Base-by-base conservation (phyloP, 257 asterid species). In the Schizonepeta tenuifolia region DNA sequence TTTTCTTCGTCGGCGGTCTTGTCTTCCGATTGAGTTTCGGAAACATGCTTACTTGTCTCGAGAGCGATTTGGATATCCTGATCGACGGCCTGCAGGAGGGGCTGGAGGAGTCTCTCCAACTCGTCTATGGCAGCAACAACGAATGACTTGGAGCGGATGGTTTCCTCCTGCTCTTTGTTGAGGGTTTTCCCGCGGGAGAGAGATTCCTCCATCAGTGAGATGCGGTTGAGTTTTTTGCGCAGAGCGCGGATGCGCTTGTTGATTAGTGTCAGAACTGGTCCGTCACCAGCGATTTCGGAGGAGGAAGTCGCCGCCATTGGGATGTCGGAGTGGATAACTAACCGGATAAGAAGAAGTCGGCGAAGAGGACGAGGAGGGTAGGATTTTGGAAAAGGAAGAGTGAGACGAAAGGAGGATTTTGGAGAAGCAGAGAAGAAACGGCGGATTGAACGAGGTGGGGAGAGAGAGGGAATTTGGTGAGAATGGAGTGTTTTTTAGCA, bases 161-260 rank as follows among this genome's bases (percentile, higher is more conserved):
- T 80, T 79, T 93, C 93, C 69, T 86, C 87, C 76, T 93, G 98
- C 79, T 93, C 97, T 38, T 86, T 93, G 82, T 93, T 88, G 18
- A 91, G 86, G 71, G 70, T 7, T 78, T 88, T 93, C 0, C 98
- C 96, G 21, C 82, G 86, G 57, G 89, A 49, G 26, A 83, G 17
- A 20, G 91, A 81, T n/a, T 88, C 96, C 56, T 93, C 96, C 97
- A 93, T 93, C 53, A 85, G 96, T 5, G 79, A 15, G 14, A 93
- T 91, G 63, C 96, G 94, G 58, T 82, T 89, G 40, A 81, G 65
- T 55, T 93, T 93, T 78, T 93, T 91, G 26, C 90, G 89, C 56
- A 93, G 76, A 35, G 88, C 93, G 9, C 96, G 92, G 73, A 93
- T 81, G 76, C 97, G 96, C 76, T 86, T 91, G 92, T 76, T 91